Conservation (phyloP, 1,284 basidiomycete species). For the Phaffia rhodozyma region DNA sequence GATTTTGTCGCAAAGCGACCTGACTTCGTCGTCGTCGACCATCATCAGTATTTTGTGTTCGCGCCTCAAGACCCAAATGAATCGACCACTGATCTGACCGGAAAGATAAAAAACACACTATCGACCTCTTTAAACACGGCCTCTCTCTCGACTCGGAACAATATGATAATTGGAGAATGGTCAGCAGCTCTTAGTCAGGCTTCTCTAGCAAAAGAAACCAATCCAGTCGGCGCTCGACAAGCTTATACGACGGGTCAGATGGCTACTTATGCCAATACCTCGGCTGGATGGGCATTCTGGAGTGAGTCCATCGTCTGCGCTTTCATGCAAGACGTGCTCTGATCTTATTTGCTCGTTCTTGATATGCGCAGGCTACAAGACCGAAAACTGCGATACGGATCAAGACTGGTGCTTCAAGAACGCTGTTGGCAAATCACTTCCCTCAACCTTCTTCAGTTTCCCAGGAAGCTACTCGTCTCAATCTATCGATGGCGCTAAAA, state of each 20-base stretch:
- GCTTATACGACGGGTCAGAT: constrained; percentile 54
- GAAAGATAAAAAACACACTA: constrained; percentile 41
- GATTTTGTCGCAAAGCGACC: constrained; percentile 44
- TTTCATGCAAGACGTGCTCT: neutral
- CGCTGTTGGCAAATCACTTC: constrained; percentile 47
- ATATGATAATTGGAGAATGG: constrained; percentile 59
- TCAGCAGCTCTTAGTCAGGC: constrained; percentile 54
- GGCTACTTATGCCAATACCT: constrained; percentile 47
- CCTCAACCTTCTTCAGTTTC: constrained; percentile 48
- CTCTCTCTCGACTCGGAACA: constrained; percentile 41
- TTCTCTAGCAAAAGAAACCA: constrained; percentile 43
- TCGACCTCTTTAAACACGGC: constrained; percentile 37
- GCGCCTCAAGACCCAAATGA: constrained; percentile 40
- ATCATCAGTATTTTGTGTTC: constrained; percentile 61
- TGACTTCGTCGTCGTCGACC: constrained; percentile 64
- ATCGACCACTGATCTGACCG: constrained; percentile 43
- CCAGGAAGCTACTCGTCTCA: constrained; percentile 11
- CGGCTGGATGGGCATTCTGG: constrained; percentile 65
- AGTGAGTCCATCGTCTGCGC: constrained; percentile 37
- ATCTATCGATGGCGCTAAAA: constrained; percentile 7
- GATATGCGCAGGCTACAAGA: constrained; percentile 42
- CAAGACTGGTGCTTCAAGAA: constrained; percentile 55
- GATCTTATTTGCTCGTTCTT: neutral
- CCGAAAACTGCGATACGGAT: constrained; percentile 49
- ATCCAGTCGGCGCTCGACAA: constrained; percentile 41